Evolutionary conservation across 164 flowering plant species (phyloP), one percentile per base, ranked within the genome.

Genomic region (Nymphaea colorata): DNA sequence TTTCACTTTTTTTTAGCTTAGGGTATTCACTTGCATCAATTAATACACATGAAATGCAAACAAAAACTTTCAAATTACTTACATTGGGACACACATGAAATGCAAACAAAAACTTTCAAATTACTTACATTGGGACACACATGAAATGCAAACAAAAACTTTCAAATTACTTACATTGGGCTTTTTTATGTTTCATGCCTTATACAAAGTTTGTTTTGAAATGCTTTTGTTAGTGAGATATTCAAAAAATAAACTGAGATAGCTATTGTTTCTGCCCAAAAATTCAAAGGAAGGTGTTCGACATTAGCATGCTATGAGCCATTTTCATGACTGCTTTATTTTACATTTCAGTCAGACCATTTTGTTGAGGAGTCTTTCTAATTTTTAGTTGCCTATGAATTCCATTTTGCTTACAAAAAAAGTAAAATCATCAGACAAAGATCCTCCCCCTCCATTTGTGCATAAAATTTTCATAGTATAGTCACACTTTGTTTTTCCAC

Each of bases 121-220:
- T 25, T 25, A 25, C 36, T 25, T 25, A 61, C n/a, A 60, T 60
- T 60, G n/a, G 63, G 63, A 11, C n/a, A n/a, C n/a, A n/a, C 16
- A 6, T 17, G 3, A 12, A 61, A 61, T 7, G 7, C 16, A 61
- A 61, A 8, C 55, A 51, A 51, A 51, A 51, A 45, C n/a, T n/a
- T n/a, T n/a, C n/a, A n/a, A n/a, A n/a, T n/a, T n/a, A n/a, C n/a
- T 51, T 51, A 61, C 16, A 60, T 60, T 60, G 16, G 63, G 63
- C 16, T 61, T 61, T 8, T 0, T 36, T n/a, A 2, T 17, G 6
- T 36, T 61, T 6, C 17, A 61, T 2, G 63, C 41, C 17, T 61
- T 17, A n/a, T 61, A n/a, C 7, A 17, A 17, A 61, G 63, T 61
- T 17, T 6, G 11, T n/a, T 61, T 36, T n/a, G 10, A 8, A 14